Evolutionary conservation across 2,329 filamentous ascomycete genomes (phyloP).

Genomic region (Magnaporthiopsis rhizophila): DNA sequence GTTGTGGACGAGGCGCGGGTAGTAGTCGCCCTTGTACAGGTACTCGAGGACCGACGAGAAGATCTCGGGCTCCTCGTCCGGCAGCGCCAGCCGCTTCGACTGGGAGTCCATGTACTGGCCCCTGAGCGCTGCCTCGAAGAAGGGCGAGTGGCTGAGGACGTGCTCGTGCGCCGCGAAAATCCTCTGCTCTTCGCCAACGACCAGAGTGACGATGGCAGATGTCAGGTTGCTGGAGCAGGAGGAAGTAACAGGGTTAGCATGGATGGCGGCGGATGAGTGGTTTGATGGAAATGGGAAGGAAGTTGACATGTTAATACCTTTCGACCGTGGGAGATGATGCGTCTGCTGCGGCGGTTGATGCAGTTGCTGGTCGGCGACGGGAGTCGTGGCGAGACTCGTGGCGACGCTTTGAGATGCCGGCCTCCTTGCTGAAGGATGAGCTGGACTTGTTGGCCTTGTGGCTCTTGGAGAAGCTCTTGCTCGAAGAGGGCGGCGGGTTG

Average conservation of each 20-base stretch:
- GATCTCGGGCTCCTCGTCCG: slow-evolving; percentile 81
- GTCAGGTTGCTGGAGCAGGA: slow-evolving; percentile 40
- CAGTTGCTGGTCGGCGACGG: slow-evolving; percentile 40
- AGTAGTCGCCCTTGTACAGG: slow-evolving; percentile 92
- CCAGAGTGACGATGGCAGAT: slow-evolving; percentile 69
- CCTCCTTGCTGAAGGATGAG: slow-evolving; percentile 46
- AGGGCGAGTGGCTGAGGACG: slow-evolving; percentile 68
- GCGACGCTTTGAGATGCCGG: slow-evolving; percentile 46
- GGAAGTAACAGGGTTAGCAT: not conserved
- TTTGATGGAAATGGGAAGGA: not conserved
- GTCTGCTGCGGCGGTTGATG: slow-evolving; percentile 33
- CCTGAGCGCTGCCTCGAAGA: slow-evolving; percentile 60
- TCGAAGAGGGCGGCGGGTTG: slow-evolving; percentile 7
- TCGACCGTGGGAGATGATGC: slow-evolving; percentile 11
- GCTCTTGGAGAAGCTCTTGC: slow-evolving; percentile 43
- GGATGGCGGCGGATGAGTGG: not conserved
- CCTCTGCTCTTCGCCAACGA: slow-evolving; percentile 72
- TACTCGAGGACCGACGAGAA: slow-evolving; percentile 88
- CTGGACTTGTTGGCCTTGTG: slow-evolving; percentile 42
- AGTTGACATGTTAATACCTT: not conserved
- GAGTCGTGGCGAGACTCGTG: slow-evolving; percentile 47
- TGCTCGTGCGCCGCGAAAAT: slow-evolving; percentile 91
- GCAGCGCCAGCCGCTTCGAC: slow-evolving; percentile 67
- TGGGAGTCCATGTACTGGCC: slow-evolving; percentile 54
- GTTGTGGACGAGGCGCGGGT: slow-evolving; percentile 73